A percentile compares a stretch with the other conserved stretches of the same genome.
These are phyloP conservation scores for Podaxis sp. DNA, from an alignment of 768 basidiomycete genomes.

Conservation along the genomic window DNA sequence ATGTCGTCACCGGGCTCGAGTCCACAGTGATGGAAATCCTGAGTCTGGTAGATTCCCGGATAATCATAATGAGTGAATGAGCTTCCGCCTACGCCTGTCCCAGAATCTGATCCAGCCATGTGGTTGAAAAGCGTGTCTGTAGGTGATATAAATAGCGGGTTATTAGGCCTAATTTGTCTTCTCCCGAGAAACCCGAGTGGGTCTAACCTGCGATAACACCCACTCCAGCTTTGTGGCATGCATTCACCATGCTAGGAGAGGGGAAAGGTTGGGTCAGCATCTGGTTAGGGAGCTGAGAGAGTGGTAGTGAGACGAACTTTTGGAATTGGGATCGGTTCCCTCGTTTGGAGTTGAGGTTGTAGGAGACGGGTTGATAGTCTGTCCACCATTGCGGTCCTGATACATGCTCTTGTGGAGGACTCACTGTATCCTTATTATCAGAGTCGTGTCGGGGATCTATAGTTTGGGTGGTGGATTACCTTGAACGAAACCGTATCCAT, in stretches of 20 bases:
- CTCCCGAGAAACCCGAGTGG: not conserved
- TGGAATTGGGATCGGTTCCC: slow-evolving; percentile 55
- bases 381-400: slow-evolving; percentile 69
- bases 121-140: slow-evolving; percentile 64
- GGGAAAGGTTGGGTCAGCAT: not conserved
- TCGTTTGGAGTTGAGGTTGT: slow-evolving; percentile 62
- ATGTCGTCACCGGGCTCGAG: slow-evolving; percentile 51
- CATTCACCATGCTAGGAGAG: slow-evolving; percentile 38
- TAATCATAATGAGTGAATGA: slow-evolving; percentile 53
- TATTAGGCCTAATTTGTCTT: not conserved
- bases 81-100: slow-evolving; percentile 48
- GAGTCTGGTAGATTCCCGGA: slow-evolving; percentile 42
- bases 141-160: not conserved
- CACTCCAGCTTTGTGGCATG: slow-evolving; percentile 56
- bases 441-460: not conserved
- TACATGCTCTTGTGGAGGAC: slow-evolving; percentile 59
- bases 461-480: slow-evolving; percentile 32
- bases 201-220: slow-evolving; percentile 47
- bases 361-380: slow-evolving; percentile 70
- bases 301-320: slow-evolving; percentile 21
- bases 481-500: slow-evolving; percentile 73
- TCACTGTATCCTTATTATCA: slow-evolving; percentile 25
- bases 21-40: slow-evolving; percentile 68
- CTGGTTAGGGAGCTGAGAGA: slow-evolving; percentile 15
- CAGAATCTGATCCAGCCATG: slow-evolving; percentile 52